Base-by-base conservation (phyloP, 805 yeast species). In the Metschnikowia gelsemii region DNA sequence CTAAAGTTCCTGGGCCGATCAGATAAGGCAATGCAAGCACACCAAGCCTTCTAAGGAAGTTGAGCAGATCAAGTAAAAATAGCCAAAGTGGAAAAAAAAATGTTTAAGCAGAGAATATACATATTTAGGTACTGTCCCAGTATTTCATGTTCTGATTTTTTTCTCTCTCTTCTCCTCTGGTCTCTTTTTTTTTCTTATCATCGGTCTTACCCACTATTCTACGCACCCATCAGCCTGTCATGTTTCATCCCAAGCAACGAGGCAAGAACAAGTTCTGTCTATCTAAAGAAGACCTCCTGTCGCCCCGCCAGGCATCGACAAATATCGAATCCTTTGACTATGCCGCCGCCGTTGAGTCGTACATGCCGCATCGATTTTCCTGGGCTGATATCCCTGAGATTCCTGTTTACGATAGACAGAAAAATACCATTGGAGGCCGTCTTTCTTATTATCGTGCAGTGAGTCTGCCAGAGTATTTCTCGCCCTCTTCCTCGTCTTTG, bases 321-420 rank as follows among this genome's bases (percentile, higher is more conserved):
- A 17, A 35, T 5, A 9, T 35, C n/a, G 28, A 35, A 16, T 51
- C 46, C 28, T 35, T 56, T 14, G 71, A 66, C 45, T 40, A 64
- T 16, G 40, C 56, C 8, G 50, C 53, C 26, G 71, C 66, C 8
- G 55, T 62, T 7, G 48, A 46, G 16, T 43, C 63, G 1, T 64
- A 54, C 46, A 45, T 51, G 35, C 69, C 70, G 2, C 60, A 61
- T 9, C 47, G 46, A 8, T 50, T 47, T 38, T 44, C 54, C 2
- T 30, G 49, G 7, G 23, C 24, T 4, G 71, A 67, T 29, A 53
- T 69, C 9, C 72, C 72, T 7, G 43, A 40, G 9, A 43, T 60
- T 8, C 66, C 65, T 14, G 49, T 58, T 1, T 54, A 55, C 40
- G 47, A 51, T 35, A 42, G 46, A 9, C 48, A 43, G 25, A 54